Evolutionary conservation across 2,329 filamentous ascomycete genomes (phyloP).

Genomic region (Fusarium virguliforme): DNA sequence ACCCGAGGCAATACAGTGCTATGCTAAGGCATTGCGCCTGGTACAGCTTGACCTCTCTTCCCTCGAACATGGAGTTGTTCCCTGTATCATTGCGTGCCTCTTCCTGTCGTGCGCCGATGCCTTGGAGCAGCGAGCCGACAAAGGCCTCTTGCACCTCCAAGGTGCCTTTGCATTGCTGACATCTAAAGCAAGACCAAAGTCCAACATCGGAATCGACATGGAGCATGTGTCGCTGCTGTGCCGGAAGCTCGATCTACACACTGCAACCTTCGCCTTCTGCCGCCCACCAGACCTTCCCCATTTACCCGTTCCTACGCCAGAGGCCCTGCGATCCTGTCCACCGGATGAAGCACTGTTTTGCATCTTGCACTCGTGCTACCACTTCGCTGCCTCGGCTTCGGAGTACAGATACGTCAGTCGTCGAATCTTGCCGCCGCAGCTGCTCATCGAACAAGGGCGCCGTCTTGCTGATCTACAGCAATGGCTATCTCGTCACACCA

Average conservation of each 20-base stretch:
- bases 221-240: not conserved
- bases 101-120: not conserved
- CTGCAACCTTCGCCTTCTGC: not conserved
- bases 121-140: not conserved
- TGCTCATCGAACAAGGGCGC: not conserved
- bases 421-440: not conserved
- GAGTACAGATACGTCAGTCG: not conserved
- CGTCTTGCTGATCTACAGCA: not conserved
- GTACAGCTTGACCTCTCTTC: not conserved
- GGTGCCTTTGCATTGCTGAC: not conserved
- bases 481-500: not conserved
- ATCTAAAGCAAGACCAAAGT: not conserved
- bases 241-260: not conserved
- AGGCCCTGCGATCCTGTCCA: not conserved
- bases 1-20: not conserved
- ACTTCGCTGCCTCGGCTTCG: not conserved
- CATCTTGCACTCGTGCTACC: not conserved
- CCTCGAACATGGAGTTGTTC: not conserved
- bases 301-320: not conserved
- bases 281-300: not conserved
- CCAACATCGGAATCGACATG: not conserved
- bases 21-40: not conserved
- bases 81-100: not conserved
- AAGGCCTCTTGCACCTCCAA: not conserved
- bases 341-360: not conserved